phyloP scores from a whole-genome alignment of 768 basidiomycete species.

The Heimioporus sp. region DNA sequence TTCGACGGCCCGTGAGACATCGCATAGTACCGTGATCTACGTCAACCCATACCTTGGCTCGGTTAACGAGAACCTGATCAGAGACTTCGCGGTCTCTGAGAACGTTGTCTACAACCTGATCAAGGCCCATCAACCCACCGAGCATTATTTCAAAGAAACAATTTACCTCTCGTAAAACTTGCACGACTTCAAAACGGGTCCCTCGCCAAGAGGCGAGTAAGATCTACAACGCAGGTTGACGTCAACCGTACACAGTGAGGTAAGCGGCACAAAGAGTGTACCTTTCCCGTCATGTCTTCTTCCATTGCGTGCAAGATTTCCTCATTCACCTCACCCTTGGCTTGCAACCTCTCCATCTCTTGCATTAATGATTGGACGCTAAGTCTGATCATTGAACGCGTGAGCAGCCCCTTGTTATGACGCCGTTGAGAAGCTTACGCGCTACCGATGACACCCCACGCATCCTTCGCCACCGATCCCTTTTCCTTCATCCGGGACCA shows the following conservation, averaged over 20 bases:
- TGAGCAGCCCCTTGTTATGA: constrained; percentile 55
- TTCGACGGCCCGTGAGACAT: constrained; percentile 2
- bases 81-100: constrained; percentile 75
- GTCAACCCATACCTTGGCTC: constrained; percentile 68
- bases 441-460: constrained; percentile 95
- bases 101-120: constrained; percentile 76
- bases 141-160: constrained; percentile 3
- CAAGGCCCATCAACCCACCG: not conserved
- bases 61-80: constrained; percentile 69
- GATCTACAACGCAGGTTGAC: constrained; percentile 46
- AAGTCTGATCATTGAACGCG: constrained; percentile 34
- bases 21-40: not conserved
- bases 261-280: constrained; percentile 25
- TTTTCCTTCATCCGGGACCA: constrained; percentile 95
- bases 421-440: constrained; percentile 55
- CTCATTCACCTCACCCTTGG: constrained; percentile 84
- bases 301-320: constrained; percentile 85
- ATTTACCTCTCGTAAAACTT: constrained; percentile 74
- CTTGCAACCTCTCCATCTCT: constrained; percentile 90
- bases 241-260: not conserved
- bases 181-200: constrained; percentile 90
- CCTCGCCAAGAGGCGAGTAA: constrained; percentile 98
- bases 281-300: constrained; percentile 91
- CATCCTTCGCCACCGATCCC: constrained; percentile 89
- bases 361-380: constrained; percentile 32